Conservation (phyloP, 2,329 filamentous ascomycete species). For the Monilinia fructicola region DNA sequence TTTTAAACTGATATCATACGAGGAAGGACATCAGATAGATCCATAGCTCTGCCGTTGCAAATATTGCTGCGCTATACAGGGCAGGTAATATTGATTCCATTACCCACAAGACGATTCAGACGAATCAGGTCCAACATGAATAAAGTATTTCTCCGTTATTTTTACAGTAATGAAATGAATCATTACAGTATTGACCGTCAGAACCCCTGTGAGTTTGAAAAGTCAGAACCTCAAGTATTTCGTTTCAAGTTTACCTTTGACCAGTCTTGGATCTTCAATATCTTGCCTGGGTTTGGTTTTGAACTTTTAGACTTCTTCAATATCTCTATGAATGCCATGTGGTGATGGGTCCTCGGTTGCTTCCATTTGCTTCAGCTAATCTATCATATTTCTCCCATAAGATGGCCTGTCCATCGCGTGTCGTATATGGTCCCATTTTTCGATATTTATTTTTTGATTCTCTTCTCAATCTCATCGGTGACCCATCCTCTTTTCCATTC, state of each 20-base stretch:
- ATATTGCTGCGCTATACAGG: not conserved
- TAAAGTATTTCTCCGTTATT: not conserved
- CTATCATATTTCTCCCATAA: not conserved
- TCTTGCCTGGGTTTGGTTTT: not conserved
- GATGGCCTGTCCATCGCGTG: not conserved
- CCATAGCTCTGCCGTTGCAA: not conserved
- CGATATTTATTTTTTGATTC: constrained; percentile 1
- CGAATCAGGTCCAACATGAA: not conserved
- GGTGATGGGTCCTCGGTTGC: not conserved
- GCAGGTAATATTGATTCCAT: not conserved
- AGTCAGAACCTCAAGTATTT: not conserved
- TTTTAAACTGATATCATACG: not conserved
- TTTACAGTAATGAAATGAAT: not conserved
- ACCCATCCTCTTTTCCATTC: not conserved
- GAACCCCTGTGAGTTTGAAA: not conserved
- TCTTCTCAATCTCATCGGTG: constrained; percentile 2
- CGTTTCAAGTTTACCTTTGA: not conserved
- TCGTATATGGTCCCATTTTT: not conserved
- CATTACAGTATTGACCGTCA: not conserved
- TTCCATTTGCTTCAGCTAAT: not conserved
- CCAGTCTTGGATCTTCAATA: not conserved
- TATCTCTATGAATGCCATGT: not conserved
- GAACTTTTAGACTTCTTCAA: not conserved
- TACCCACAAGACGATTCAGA: not conserved
- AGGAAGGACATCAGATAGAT: constrained; percentile 6